Evolutionary conservation across 2,329 filamentous ascomycete species (phyloP).

Genomic region (Penicillium brasilianum): DNA sequence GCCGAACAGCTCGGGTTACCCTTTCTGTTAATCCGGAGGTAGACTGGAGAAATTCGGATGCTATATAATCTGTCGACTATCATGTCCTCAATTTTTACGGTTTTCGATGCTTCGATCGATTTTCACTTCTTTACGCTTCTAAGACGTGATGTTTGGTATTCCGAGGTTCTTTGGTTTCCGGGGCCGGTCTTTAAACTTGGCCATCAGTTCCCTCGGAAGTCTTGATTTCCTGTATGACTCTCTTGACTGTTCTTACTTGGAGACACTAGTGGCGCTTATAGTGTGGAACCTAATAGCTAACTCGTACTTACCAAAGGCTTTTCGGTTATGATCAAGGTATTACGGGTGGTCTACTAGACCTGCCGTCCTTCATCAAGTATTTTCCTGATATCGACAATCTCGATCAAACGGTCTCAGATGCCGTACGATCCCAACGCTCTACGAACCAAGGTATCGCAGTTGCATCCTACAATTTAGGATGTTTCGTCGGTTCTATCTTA

Average conservation of each 20-base stretch:
- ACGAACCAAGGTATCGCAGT: conserved; percentile 44
- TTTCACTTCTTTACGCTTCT: conserved; percentile 16
- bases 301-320: conserved; percentile 22
- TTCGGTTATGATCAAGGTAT: conserved; percentile 50
- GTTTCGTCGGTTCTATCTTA: conserved; percentile 54
- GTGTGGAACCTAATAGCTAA: conserved; percentile 21
- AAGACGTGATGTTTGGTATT: conserved; percentile 35
- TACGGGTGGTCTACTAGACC: conserved; percentile 49
- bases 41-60: background rate
- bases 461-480: conserved; percentile 53
- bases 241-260: background rate
- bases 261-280: background rate
- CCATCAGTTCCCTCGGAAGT: conserved; percentile 52
- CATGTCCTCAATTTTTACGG: conserved; percentile 6
- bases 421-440: conserved; percentile 25
- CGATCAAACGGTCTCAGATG: conserved; percentile 12
- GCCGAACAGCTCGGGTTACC: conserved; percentile 32
- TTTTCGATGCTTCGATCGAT: conserved; percentile 13
- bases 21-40: conserved; percentile 30
- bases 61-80: conserved; percentile 32
- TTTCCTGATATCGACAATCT: conserved; percentile 43
- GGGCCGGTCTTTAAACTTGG: conserved; percentile 37
- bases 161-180: conserved; percentile 36
- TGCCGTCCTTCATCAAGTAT: conserved; percentile 46
- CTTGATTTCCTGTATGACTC: conserved; percentile 43